Conservation (phyloP, 2,329 filamentous ascomycete genomes). For the Fusarium sp. region DNA sequence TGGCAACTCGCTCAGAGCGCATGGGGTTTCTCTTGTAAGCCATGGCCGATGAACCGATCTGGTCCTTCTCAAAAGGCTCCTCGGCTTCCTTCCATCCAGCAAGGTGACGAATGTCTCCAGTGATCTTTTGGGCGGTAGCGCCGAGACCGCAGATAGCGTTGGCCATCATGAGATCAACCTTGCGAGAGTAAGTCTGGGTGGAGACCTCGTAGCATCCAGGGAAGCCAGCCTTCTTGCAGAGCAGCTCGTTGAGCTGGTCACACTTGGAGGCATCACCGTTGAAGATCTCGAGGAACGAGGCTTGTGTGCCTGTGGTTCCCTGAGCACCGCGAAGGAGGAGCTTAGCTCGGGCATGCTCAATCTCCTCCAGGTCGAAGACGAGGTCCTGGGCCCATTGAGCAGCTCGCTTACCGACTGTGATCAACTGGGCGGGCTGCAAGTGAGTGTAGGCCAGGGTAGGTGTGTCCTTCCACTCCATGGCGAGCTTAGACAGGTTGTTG, state of each 20-base stretch:
- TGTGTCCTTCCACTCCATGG: constrained; percentile 31
- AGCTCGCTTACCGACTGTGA: constrained; percentile 35
- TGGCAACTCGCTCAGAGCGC: constrained; percentile 23
- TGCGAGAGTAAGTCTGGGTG: constrained; percentile 66
- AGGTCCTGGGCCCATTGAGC: constrained; percentile 38
- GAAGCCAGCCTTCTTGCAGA: constrained; percentile 15
- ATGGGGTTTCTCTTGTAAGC: constrained; percentile 37
- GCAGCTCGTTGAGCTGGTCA: constrained; percentile 13
- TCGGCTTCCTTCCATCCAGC: constrained; percentile 83
- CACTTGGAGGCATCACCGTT: constrained; percentile 18
- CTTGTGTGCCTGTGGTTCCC: constrained; percentile 37
- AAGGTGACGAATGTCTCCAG: constrained; percentile 79
- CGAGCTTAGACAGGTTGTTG: constrained; percentile 26
- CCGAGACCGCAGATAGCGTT: constrained; percentile 84
- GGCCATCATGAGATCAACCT: constrained; percentile 79
- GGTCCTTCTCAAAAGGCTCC: constrained; percentile 56
- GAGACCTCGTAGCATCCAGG: constrained; percentile 31
- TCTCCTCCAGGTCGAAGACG: constrained; percentile 28
- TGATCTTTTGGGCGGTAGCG: constrained; percentile 76
- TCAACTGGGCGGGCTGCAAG: constrained; percentile 31
- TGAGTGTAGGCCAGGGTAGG: constrained; percentile 27
- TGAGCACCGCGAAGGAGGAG: constrained; percentile 15
- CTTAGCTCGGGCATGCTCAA: constrained; percentile 28
- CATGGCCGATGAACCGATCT: constrained; percentile 20
- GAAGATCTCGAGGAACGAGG: constrained; percentile 28